A percentile compares a stretch with the other conserved stretches of the same genome.
Conservation (phyloP, 2,329 filamentous ascomycete species). For the Paraphaeosphaeria minitans region DNA sequence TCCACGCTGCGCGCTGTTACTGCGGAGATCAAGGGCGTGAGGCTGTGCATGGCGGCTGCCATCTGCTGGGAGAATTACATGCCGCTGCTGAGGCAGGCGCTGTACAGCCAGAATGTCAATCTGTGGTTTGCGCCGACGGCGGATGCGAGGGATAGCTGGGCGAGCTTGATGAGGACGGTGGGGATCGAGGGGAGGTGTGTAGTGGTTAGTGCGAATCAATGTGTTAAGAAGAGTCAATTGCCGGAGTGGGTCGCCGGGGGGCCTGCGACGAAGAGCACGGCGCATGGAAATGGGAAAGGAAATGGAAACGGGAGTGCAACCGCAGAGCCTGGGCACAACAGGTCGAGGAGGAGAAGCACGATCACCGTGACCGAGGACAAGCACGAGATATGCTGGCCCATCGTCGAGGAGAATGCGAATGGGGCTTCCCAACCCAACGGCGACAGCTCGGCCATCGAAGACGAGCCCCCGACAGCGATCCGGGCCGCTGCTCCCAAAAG, state of each 20-base stretch:
- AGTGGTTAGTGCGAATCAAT: conserved; percentile 86
- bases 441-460: conserved; percentile 19
- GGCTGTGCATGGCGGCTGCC: conserved; percentile 79
- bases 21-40: conserved; percentile 77
- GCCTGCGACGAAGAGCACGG: background rate
- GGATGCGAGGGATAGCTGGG: conserved; percentile 82
- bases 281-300: background rate
- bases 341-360: conserved; percentile 46
- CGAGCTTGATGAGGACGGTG: conserved; percentile 79
- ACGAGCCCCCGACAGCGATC: conserved; percentile 24
- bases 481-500: conserved; percentile 14
- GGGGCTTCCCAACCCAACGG: conserved; percentile 30
- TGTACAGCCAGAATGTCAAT: conserved; percentile 91
- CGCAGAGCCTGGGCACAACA: conserved; percentile 12
- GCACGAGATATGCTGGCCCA: conserved; percentile 55
- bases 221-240: conserved; percentile 64
- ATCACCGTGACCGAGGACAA: conserved; percentile 49
- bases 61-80: conserved; percentile 99
- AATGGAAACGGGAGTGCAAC: conserved; percentile 8
- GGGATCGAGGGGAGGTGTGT: conserved; percentile 83
- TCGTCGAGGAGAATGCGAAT: conserved; percentile 24
- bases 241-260: conserved; percentile 60
- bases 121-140: conserved; percentile 90
- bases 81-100: conserved; percentile 80
- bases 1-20: conserved; percentile 79